phyloP scores from a whole-genome alignment of 2,329 filamentous ascomycete species.

The Fusarium dimerum region DNA sequence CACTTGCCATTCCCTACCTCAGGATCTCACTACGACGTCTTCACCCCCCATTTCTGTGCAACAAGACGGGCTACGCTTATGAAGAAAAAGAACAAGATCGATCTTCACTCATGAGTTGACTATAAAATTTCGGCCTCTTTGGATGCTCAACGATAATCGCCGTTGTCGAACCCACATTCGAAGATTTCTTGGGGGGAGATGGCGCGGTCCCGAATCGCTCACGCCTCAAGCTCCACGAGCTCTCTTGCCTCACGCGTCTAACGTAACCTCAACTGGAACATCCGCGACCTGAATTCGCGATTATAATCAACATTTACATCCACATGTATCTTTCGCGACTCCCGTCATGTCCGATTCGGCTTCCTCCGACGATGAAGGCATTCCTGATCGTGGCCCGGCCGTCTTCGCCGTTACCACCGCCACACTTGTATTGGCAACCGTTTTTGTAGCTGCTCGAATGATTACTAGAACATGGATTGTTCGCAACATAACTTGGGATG shows the following conservation, averaged over 20 bases:
- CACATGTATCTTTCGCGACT: constrained; percentile 23
- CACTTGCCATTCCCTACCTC: too few species aligned
- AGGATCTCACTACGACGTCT: too few species aligned
- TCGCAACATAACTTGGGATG: constrained; percentile 70
- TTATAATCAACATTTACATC: not conserved
- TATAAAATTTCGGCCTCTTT: too few species aligned
- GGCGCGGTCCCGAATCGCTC: not conserved
- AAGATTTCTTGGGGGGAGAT: not conserved
- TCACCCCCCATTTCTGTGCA: too few species aligned
- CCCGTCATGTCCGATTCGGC: constrained; percentile 30
- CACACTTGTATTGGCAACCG: constrained; percentile 67
- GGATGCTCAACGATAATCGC: not conserved
- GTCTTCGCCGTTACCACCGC: constrained; percentile 71
- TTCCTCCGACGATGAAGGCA: constrained; percentile 27
- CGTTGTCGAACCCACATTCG: not conserved
- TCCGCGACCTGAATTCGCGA: constrained; percentile 1
- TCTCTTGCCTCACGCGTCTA: not conserved
- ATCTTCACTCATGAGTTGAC: too few species aligned
- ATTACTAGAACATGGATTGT: constrained; percentile 74
- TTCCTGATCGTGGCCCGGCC: constrained; percentile 55
- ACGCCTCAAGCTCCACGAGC: not conserved
- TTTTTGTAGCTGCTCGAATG: constrained; percentile 76
- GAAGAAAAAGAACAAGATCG: too few species aligned
- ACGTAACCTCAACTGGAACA: constrained; percentile 10
- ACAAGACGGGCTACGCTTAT: too few species aligned